Evolutionary conservation across 1,284 basidiomycete genomes (phyloP), one percentile per base, ranked within the genome.

Genomic region (Ceratobasidium sp.): DNA sequence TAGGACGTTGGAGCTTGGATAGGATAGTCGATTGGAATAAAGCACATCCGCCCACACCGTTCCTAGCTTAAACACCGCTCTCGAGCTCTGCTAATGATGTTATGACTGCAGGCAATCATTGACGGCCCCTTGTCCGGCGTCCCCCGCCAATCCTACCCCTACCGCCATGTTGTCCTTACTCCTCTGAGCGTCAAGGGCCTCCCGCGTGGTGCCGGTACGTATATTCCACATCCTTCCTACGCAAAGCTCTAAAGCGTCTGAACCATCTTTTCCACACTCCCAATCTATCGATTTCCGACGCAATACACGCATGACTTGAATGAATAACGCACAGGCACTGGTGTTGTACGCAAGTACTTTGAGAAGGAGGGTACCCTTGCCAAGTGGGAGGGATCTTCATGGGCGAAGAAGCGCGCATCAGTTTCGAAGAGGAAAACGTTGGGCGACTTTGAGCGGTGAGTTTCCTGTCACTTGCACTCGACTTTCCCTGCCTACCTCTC

Each of bases 81-180:
- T 7, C n/a, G 28, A 32, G 21, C 46, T 35, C 73, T 21, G 41
- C 26, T 32, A 26, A 14, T 44, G 54, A 52, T 61, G 35, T 30
- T 18, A 21, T 50, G 30, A n/a, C 44, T 23, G 47, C 57, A 98
- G 96, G 97, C 96, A 62, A 89, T 99, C 82, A 91, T 98, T 80
- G 97, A 98, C 84, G 96, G 96, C 73, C 96, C 97, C 76, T 87
- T 89, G 67, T 94, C 95, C 75, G 90, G 88, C 77, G 97, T 99
- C 67, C 89, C 95, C 78, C 95, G 97, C 79, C 97, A 98, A 85
- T 81, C 92, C 43, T 93, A 91, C 87, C 88, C 93, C 77, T 98
- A 93, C 91, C 93, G 93, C 82, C 90, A 98, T 85, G 87, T 98
- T 79, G 89, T 91, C 81, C 92, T 99, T 81, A 98, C 96, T 50